A percentile compares a stretch with the other conserved stretches of the same genome.
Evolutionary conservation across 768 basidiomycete genomes (phyloP).

Genomic region (Xanthoconium stramineum): DNA sequence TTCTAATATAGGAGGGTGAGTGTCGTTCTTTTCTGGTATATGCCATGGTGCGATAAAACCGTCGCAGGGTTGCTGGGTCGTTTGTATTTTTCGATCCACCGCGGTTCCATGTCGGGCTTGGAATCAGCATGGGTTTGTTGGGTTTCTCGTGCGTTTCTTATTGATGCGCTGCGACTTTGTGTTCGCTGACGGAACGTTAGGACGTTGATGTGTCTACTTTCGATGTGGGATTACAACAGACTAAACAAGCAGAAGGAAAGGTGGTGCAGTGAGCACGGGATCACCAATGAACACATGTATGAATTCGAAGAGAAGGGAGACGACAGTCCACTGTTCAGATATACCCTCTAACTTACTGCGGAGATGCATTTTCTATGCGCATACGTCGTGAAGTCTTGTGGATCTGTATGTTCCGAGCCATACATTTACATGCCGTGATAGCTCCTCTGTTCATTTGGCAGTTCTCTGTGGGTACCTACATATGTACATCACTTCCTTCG

Average conservation of each 20-base stretch:
- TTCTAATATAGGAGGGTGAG: not conserved
- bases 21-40: not conserved
- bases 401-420: no score
- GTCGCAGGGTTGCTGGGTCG: not conserved
- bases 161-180: not conserved
- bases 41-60: not conserved
- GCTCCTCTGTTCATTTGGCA: no score
- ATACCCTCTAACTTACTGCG: not conserved
- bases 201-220: not conserved
- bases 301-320: not conserved
- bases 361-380: no score
- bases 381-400: no score
- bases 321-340: not conserved
- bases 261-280: not conserved
- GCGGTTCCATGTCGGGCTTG: not conserved
- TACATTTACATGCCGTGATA: no score
- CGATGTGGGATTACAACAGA: not conserved
- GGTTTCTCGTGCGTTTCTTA: not conserved
- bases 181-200: not conserved
- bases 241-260: not conserved
- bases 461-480: no score
- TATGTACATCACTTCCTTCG: no score
- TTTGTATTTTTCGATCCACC: not conserved
- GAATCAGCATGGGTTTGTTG: not conserved
- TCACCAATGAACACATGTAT: not conserved